A percentile compares a stretch with the other conserved stretches of the same genome.
These are phyloP conservation scores for Aspergillus quadricinctus DNA, from an alignment of 2,329 filamentous ascomycete genomes.

Conservation along the genomic window DNA sequence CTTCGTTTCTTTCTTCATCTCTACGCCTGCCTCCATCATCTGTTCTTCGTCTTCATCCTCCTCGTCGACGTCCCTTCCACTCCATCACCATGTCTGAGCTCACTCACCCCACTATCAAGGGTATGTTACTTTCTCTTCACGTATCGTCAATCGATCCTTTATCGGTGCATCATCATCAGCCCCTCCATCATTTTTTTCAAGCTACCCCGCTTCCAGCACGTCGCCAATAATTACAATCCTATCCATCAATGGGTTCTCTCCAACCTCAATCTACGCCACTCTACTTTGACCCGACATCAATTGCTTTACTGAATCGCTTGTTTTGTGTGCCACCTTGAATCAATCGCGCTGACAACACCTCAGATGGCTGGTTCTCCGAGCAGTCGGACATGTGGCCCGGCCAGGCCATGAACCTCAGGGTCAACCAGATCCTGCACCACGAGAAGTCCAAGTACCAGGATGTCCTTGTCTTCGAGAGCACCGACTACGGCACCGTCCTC, in stretches of 20 bases:
- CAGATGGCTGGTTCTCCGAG: conserved; percentile 99
- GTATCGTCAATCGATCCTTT: background rate
- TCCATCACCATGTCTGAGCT: conserved; percentile 61
- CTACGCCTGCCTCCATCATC: conserved; percentile 20
- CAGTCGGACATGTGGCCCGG: conserved; percentile 99
- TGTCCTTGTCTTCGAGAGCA: conserved; percentile 97
- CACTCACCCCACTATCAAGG: conserved; percentile 72
- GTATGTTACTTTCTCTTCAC: conserved; percentile 42
- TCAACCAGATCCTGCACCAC: conserved; percentile 97
- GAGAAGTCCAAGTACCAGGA: conserved; percentile 99
- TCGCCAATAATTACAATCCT: background rate
- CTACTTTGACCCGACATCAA: background rate
- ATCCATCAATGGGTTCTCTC: background rate
- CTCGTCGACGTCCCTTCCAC: conserved; percentile 15
- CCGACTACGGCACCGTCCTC: conserved; percentile 90
- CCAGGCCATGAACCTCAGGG: conserved; percentile 97
- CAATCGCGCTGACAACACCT: conserved; percentile 8
- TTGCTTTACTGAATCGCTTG: background rate
- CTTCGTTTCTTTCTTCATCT: conserved; percentile 12
- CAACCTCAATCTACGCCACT: background rate
- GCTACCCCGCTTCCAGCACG: conserved; percentile 1
- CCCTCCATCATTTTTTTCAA: conserved; percentile 9
- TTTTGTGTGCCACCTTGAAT: background rate
- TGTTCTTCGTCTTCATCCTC: conserved; percentile 9
- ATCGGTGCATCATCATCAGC: conserved; percentile 3